Percentiles rank a stretch among this genome's conserved stretches.
Evolutionary conservation across 2,329 filamentous ascomycete genomes (phyloP).

Genomic region (Venturia oleaginea): DNA sequence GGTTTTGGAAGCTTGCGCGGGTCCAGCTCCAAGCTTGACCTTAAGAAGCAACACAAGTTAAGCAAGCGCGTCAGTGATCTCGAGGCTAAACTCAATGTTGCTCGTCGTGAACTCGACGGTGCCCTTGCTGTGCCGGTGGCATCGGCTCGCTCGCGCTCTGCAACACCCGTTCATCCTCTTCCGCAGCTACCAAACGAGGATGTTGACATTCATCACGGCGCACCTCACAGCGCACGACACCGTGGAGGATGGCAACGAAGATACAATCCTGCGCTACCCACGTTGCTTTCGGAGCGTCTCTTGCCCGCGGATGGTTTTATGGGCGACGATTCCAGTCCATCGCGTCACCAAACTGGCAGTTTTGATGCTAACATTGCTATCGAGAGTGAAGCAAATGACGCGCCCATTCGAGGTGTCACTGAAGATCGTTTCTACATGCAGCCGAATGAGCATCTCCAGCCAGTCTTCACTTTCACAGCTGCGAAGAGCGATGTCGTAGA

Average conservation of each 20-base stretch:
- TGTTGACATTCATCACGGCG: not conserved
- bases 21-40: constrained; percentile 46
- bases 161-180: constrained; percentile 1
- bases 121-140: constrained; percentile 20
- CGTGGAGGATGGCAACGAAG: constrained; percentile 7
- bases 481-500: not conserved
- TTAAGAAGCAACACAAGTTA: constrained; percentile 48
- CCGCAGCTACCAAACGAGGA: constrained; percentile 17
- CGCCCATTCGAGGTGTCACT: not conserved
- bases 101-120: constrained; percentile 44
- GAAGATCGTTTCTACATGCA: not conserved
- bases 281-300: constrained; percentile 31
- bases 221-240: not conserved
- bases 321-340: not conserved
- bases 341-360: not conserved
- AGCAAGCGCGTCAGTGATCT: constrained; percentile 52
- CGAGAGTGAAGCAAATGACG: not conserved
- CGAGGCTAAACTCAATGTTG: constrained; percentile 47
- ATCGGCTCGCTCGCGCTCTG: constrained; percentile 4
- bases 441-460: not conserved
- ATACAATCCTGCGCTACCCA: constrained; percentile 29
- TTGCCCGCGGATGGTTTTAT: constrained; percentile 15
- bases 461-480: not conserved
- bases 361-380: not conserved
- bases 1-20: constrained; percentile 23